A percentile compares a stretch with the other conserved stretches of the same genome.
These are phyloP conservation scores for Sordariomycetes sp. DNA, from an alignment of 2,329 filamentous ascomycete species.

Conservation along the genomic window DNA sequence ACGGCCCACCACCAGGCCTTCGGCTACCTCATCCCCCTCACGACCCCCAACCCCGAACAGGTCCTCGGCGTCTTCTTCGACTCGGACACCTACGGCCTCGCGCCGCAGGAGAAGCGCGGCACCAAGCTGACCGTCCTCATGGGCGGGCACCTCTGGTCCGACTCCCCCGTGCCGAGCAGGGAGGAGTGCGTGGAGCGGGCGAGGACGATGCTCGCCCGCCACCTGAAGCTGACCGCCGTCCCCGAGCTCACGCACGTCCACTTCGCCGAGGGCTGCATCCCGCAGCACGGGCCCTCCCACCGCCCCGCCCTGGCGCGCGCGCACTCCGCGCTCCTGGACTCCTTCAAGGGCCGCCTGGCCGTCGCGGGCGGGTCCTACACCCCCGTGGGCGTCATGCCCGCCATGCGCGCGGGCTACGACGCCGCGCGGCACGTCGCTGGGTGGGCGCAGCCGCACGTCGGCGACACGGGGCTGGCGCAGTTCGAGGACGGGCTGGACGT, in stretches of 20 bases:
- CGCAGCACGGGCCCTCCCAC: conserved; percentile 82
- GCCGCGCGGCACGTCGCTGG: conserved; percentile 25
- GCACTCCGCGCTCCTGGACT: conserved; percentile 38
- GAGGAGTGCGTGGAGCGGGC: conserved; percentile 62
- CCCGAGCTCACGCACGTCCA: conserved; percentile 52
- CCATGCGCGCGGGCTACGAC: conserved; percentile 38
- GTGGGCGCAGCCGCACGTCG: conserved; percentile 13
- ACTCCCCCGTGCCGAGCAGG: conserved; percentile 38
- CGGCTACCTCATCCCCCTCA: conserved; percentile 82
- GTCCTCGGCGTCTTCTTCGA: conserved; percentile 91
- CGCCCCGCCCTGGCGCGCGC: conserved; percentile 46
- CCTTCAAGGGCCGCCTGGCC: conserved; percentile 53
- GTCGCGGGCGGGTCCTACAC: conserved; percentile 50
- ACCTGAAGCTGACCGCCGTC: conserved; percentile 38
- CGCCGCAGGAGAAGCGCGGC: conserved; percentile 46
- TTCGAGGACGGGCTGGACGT: conserved; percentile 10
- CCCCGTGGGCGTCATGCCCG: conserved; percentile 36
- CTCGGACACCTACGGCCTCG: conserved; percentile 43
- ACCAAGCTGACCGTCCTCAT: conserved; percentile 93
- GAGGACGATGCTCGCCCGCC: conserved; percentile 55
- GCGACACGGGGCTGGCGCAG: conserved; percentile 21
- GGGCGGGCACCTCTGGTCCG: conserved; percentile 78
- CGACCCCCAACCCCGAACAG: conserved; percentile 68
- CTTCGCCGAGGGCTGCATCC: conserved; percentile 63
- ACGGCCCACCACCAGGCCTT: conserved; percentile 59